phyloP scores from a whole-genome alignment of 768 basidiomycete genomes.

The Xerocomus potaroensis region DNA sequence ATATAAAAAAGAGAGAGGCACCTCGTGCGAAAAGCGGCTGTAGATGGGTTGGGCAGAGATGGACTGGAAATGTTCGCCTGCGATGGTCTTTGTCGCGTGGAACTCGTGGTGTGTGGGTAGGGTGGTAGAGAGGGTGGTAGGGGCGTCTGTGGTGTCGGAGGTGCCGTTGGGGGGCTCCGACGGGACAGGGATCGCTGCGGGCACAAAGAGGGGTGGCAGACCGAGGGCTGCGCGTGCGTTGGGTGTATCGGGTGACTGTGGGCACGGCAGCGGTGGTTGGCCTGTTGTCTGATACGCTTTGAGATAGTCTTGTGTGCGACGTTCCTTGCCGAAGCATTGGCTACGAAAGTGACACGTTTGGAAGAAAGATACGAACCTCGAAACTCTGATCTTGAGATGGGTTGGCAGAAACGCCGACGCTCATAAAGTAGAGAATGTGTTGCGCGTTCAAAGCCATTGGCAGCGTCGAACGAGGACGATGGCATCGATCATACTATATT shows the following conservation, averaged over 20 bases:
- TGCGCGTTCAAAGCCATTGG: constrained; percentile 10
- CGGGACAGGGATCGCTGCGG: constrained; percentile 27
- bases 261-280: constrained; percentile 45
- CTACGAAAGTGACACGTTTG: background rate
- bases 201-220: constrained; percentile 50
- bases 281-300: constrained; percentile 44
- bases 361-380: constrained; percentile 20
- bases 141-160: background rate
- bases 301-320: constrained; percentile 52
- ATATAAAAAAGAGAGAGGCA: constrained; percentile 20
- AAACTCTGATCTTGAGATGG: constrained; percentile 20
- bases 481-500: constrained; percentile 4
- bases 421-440: constrained; percentile 27
- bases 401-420: constrained; percentile 18
- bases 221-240: constrained; percentile 41
- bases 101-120: constrained; percentile 26
- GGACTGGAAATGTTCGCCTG: constrained; percentile 32
- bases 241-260: constrained; percentile 43
- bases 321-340: constrained; percentile 40
- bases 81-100: constrained; percentile 18
- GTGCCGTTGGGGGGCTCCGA: background rate
- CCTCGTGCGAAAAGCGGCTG: constrained; percentile 39
- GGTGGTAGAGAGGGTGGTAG: constrained; percentile 7
- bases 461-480: background rate
- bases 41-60: constrained; percentile 38